These are phyloP conservation scores for Scutellaria baicalensis DNA, from an alignment of 257 asterid genomes.

Conservation along the genomic window DNA sequence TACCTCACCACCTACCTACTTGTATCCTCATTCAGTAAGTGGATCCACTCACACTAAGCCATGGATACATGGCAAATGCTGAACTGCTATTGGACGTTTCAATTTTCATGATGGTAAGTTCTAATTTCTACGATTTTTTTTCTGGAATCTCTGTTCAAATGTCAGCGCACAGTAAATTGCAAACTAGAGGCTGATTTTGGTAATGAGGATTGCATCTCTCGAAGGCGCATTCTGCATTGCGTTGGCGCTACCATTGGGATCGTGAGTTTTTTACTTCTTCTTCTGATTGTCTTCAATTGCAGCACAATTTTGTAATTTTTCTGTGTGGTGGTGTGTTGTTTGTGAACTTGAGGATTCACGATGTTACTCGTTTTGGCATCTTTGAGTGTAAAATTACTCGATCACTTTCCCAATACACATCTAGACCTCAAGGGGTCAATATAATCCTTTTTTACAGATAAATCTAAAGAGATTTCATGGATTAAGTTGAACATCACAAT, in stretches of 20 bases:
- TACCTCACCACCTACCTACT: constrained; percentile 21
- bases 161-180: constrained; percentile 48
- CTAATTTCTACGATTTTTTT: neutral
- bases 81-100: neutral
- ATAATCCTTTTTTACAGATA: too few species aligned
- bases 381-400: too few species aligned
- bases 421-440: too few species aligned
- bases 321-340: neutral
- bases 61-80: neutral
- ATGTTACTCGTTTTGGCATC: too few species aligned
- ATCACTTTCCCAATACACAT: too few species aligned
- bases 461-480: too few species aligned
- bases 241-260: constrained; percentile 59
- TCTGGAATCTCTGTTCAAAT: neutral
- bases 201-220: constrained; percentile 33
- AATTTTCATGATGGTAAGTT: neutral
- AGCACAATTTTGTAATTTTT: neutral
- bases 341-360: too few species aligned
- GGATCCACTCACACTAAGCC: neutral
- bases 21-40: constrained; percentile 41
- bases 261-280: constrained; percentile 38
- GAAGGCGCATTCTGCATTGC: constrained; percentile 60
- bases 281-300: neutral
- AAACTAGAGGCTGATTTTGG: constrained; percentile 32
- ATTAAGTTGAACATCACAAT: too few species aligned